Evolutionary conservation across 176 grass and related monocot genomes (phyloP).

Genomic region (Ampelocalamus luodianensis): DNA sequence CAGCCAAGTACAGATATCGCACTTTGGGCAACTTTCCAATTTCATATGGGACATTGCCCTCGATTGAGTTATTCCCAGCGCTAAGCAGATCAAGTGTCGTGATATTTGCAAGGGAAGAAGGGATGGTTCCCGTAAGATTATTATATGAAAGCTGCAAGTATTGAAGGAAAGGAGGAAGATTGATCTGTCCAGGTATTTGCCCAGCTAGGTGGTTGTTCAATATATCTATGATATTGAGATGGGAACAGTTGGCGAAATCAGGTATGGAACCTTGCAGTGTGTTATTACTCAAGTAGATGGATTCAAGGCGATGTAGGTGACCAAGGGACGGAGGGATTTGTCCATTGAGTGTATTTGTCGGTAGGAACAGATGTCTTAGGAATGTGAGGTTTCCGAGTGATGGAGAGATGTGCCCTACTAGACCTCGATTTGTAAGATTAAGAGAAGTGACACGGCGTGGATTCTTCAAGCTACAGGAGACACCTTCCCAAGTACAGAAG

Average conservation of each 20-base stretch:
- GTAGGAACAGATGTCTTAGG: too few species aligned
- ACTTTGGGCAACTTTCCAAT: background rate
- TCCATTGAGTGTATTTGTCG: slow-evolving; percentile 19
- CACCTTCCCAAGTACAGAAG: too few species aligned
- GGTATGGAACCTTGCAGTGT: too few species aligned
- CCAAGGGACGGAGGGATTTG: slow-evolving; percentile 44
- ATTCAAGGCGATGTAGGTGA: background rate
- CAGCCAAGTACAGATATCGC: background rate
- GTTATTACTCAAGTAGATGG: too few species aligned
- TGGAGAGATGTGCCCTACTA: too few species aligned
- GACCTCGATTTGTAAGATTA: too few species aligned
- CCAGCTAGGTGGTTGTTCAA: too few species aligned
- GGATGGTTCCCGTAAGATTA: slow-evolving; percentile 38
- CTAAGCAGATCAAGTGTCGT: background rate
- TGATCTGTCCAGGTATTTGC: too few species aligned
- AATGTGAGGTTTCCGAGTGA: too few species aligned
- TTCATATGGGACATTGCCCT: background rate
- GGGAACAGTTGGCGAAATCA: slow-evolving; percentile 25
- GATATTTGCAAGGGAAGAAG: slow-evolving; percentile 28
- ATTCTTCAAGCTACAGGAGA: too few species aligned
- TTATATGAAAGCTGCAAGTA: background rate
- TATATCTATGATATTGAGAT: background rate
- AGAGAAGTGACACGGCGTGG: too few species aligned
- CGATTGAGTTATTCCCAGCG: background rate
- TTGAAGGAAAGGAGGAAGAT: too few species aligned